Conservation (phyloP, 164 flowering plant genomes). For the Litsea cubeba region DNA sequence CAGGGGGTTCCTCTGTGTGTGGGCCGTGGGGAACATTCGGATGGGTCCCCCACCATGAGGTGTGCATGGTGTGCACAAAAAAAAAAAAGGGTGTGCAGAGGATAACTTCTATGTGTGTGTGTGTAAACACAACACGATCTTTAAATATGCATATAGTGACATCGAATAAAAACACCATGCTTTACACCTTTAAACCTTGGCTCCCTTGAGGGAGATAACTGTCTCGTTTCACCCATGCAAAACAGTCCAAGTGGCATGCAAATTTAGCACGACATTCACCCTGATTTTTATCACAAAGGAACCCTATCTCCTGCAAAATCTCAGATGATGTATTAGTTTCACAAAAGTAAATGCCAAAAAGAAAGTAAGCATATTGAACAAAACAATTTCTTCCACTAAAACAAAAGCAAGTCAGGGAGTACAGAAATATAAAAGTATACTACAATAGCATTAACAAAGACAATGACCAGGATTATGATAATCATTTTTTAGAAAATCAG, state of each 20-base stretch:
- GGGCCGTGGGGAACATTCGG: no score
- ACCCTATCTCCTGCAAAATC: slow-evolving; percentile 78
- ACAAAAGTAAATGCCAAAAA: neutral
- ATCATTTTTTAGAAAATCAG: no score
- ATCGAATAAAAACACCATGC: no score
- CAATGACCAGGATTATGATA: no score
- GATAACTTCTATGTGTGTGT: no score
- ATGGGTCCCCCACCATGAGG: no score
- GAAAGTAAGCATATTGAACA: neutral
- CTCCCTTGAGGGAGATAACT: slow-evolving; percentile 99
- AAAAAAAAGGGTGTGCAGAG: no score
- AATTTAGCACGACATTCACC: slow-evolving; percentile 98
- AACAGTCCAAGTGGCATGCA: slow-evolving; percentile 98
- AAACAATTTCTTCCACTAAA: neutral
- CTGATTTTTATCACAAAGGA: slow-evolving; percentile 81
- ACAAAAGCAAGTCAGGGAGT: neutral
- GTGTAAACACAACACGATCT: no score
- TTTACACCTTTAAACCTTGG: slow-evolving; percentile 86
- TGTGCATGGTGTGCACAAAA: no score
- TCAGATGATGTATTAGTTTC: neutral
- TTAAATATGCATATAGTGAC: no score
- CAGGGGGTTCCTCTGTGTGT: no score
- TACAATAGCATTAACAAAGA: no score
- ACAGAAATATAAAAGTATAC: neutral
- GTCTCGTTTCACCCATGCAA: slow-evolving; percentile 99